Evolutionary conservation across 768 basidiomycete genomes (phyloP).

Genomic region (Ramaria sp.): DNA sequence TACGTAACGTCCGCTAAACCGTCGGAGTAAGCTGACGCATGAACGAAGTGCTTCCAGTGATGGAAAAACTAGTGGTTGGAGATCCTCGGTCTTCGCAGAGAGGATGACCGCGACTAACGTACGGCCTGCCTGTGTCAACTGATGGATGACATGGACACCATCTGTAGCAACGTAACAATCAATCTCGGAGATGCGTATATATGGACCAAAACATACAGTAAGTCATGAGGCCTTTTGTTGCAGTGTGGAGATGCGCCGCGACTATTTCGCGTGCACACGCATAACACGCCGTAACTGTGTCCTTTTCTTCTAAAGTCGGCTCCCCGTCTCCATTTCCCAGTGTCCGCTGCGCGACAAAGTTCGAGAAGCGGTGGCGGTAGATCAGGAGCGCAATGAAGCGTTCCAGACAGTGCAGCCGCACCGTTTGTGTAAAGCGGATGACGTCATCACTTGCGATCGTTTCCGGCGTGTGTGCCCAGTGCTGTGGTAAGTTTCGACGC

Average conservation of each 20-base stretch:
- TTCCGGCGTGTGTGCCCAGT: constrained; percentile 74
- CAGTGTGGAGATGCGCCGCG: constrained; percentile 72
- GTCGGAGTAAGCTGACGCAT: constrained; percentile 76
- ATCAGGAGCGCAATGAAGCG: constrained; percentile 84
- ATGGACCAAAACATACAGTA: constrained; percentile 55
- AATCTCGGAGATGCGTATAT: neutral
- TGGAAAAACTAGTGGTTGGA: constrained; percentile 69
- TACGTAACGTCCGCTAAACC: constrained; percentile 87
- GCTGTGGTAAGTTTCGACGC: constrained; percentile 53
- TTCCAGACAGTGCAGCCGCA: constrained; percentile 77
- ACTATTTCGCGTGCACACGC: constrained; percentile 74
- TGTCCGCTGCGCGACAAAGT: constrained; percentile 39
- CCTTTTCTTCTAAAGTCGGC: constrained; percentile 62
- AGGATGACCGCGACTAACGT: constrained; percentile 81
- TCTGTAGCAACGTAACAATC: constrained; percentile 32
- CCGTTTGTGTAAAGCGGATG: constrained; percentile 81
- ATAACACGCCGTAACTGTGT: constrained; percentile 70
- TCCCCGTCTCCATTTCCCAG: constrained; percentile 27
- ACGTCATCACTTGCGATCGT: constrained; percentile 79
- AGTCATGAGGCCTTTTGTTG: constrained; percentile 85
- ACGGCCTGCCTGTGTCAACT: constrained; percentile 86
- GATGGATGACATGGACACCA: constrained; percentile 92
- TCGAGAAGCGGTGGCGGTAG: constrained; percentile 77
- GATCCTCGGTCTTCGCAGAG: constrained; percentile 72
- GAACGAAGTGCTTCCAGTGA: constrained; percentile 79